A percentile compares a stretch with the other conserved stretches of the same genome.
These are phyloP conservation scores for Nakazawaea holstii DNA, from an alignment of 805 yeast genomes.

Conservation along the genomic window DNA sequence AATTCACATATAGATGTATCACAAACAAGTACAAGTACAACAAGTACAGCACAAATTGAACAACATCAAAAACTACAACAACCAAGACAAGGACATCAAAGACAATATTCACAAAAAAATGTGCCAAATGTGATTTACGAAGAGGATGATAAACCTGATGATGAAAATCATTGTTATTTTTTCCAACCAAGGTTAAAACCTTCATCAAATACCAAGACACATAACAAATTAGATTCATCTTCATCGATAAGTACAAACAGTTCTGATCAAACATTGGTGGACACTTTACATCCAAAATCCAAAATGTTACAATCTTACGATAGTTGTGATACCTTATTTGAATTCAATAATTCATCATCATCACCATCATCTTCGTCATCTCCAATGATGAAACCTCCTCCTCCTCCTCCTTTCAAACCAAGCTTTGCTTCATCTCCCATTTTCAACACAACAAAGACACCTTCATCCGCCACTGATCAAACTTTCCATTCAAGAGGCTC, in stretches of 20 bases:
- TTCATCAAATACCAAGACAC: not conserved
- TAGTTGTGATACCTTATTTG: not conserved
- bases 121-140: not conserved
- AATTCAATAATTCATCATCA: not conserved
- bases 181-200: not conserved
- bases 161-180: not conserved
- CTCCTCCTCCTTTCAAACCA: not conserved
- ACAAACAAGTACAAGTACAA: not conserved
- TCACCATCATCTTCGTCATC: not conserved
- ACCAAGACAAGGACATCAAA: not conserved
- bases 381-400: not conserved
- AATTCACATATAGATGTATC: not conserved
- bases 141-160: not conserved
- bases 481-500: not conserved
- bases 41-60: not conserved
- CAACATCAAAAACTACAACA: not conserved
- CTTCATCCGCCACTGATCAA: constrained; percentile 3
- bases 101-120: no score
- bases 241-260: not conserved
- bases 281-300: not conserved
- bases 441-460: not conserved
- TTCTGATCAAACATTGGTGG: constrained; percentile 7
- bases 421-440: not conserved
- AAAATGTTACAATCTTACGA: not conserved
- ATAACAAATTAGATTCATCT: constrained; percentile 4